Evolutionary conservation across 257 asterid genomes (phyloP), one percentile per base, ranked within the genome.

Genomic region (Ophiorrhiza pumila): DNA sequence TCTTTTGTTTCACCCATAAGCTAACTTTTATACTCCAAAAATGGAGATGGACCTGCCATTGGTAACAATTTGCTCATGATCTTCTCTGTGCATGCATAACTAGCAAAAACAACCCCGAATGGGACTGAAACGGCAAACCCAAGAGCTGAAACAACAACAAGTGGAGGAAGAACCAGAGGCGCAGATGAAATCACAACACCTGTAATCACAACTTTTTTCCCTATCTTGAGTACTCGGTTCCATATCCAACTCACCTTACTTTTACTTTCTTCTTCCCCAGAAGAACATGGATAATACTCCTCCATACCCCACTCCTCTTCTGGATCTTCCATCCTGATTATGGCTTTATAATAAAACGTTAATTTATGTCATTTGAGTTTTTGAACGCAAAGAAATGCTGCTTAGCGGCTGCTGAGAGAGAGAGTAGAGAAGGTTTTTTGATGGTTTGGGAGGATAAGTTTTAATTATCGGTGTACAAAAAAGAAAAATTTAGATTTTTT

Each of bases 121-220:
- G 97, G 97, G 18, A 93, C 71, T 32, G 91, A 84, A 31, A 69
- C 64, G 0, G 86, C 89, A 0, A 90, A 73, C 1, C 96, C 96
- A 39, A 93, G 76, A 0, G 88, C 87, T 31, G 96, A 85, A 14
- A 86, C 74, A 35, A 85, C 86, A 3, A 88, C 49, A 41, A 93
- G 75, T 0, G 95, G 90, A 46, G 98, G 98, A 65, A 91, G 82
- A 69, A 93, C 69, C 20, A 91, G 23, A 0, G 98, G 97, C 32
- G 83, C 84, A 52, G 96, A 91, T 22, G 98, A 73, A 12, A 93
- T 39, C 18, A 88, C 79, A 62, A 88, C 17, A n/a, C 95, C 93
- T 0, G 93, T 71, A 0, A 93, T 52, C 45, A 83, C 63, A 23
- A 84, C 73, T 53, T 82, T 93, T 82, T 86, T 91, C 9, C 96